Conservation (phyloP, 306 rosid genomes). For the Heteromeles arbutifolia region DNA sequence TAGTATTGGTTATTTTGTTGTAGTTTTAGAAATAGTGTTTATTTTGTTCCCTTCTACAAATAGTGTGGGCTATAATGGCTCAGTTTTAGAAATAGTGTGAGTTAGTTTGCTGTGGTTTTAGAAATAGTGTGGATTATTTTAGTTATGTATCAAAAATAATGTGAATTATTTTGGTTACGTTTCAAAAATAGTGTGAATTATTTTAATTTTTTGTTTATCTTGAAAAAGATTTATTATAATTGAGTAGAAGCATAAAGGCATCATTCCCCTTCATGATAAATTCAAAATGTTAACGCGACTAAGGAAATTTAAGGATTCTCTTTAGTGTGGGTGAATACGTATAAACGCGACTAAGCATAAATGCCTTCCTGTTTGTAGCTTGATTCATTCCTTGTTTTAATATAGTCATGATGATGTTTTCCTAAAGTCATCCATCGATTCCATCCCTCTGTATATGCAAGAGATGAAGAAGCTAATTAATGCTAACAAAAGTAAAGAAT, state of each 20-base stretch:
- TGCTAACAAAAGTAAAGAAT: neutral
- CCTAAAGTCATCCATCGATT: no score
- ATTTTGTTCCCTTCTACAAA: no score
- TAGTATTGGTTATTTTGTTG: no score
- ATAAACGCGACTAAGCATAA: neutral
- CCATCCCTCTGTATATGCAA: no score
- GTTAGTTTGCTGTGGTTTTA: no score
- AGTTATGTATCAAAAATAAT: no score
- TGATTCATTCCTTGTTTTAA: neutral
- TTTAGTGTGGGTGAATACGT: neutral
- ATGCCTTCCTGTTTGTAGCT: neutral
- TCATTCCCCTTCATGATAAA: neutral
- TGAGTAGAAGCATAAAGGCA: neutral
- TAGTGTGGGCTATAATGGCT: no score
- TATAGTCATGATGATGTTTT: neutral
- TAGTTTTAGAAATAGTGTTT: no score
- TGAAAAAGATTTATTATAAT: neutral
- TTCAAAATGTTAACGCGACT: neutral
- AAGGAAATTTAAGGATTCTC: neutral
- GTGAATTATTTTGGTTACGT: no score
- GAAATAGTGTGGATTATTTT: no score
- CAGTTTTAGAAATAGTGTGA: no score
- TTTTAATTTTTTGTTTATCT: neutral
- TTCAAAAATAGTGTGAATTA: no score
- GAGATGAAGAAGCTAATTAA: neutral